Conservation (phyloP, 2,329 filamentous ascomycete species). For the Pseudocercospora fijiensis region DNA sequence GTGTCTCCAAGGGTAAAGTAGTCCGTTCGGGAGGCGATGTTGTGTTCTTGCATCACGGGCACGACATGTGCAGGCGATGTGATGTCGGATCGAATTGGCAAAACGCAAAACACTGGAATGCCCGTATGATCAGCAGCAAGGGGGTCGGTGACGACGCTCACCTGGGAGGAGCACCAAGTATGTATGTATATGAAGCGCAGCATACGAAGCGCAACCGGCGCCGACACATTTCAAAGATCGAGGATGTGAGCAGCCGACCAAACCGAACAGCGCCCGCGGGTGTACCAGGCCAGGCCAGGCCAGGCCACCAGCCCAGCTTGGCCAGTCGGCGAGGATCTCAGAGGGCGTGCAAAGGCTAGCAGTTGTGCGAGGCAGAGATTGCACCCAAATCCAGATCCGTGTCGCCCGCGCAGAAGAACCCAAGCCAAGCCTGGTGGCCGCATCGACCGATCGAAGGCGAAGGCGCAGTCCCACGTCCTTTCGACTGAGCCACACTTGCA, state of each 20-base stretch:
- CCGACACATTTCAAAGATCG: conserved; percentile 13
- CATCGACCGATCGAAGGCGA: conserved; percentile 10
- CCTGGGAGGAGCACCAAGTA: conserved; percentile 11
- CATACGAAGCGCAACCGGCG: background rate
- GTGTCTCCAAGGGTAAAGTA: conserved; percentile 23
- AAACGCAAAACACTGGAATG: conserved; percentile 22
- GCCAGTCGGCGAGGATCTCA: conserved; percentile 1
- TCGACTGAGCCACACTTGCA: background rate
- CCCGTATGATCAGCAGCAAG: conserved; percentile 14
- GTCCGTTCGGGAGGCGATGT: conserved; percentile 4
- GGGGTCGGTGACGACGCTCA: conserved; percentile 7
- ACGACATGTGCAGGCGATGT: conserved; percentile 4
- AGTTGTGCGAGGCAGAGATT: conserved; percentile 14
- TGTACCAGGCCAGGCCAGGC: background rate
- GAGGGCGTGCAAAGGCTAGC: background rate
- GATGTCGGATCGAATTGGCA: conserved; percentile 8
- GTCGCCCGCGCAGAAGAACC: conserved; percentile 3
- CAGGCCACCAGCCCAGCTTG: too few species aligned
- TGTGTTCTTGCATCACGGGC: conserved; percentile 10
- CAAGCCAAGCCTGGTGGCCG: background rate
- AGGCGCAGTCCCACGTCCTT: background rate
- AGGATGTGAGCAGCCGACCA: conserved; percentile 11
- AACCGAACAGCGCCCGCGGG: background rate
- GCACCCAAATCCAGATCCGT: conserved; percentile 15
- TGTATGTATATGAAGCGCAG: conserved; percentile 19